A percentile compares a stretch with the other conserved stretches of the same genome.
Evolutionary conservation across 192 early-diverging fungal species (phyloP).

Genomic region (Backusella westeae): DNA sequence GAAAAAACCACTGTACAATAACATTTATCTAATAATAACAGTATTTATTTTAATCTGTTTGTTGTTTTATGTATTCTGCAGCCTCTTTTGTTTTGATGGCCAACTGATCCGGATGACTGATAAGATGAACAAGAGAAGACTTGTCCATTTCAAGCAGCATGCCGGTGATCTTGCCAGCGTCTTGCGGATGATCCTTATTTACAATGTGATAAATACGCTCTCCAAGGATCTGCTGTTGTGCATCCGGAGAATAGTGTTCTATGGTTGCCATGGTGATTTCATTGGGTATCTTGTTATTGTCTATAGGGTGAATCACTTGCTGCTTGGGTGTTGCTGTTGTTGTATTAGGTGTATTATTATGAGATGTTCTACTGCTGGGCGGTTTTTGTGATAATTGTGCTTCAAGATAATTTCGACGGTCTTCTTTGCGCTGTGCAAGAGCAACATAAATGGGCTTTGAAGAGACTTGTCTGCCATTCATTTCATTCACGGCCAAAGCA

Average conservation of each 20-base stretch:
- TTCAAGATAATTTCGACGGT: constrained; percentile 81
- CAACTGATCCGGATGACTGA: constrained; percentile 65
- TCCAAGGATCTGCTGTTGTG: constrained; percentile 11
- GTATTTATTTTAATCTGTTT: background rate
- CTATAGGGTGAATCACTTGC: background rate
- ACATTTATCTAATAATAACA: background rate
- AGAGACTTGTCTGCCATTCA: constrained; percentile 81
- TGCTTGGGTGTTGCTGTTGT: background rate
- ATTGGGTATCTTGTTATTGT: background rate
- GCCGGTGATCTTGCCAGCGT: constrained; percentile 87
- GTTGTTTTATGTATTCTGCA: constrained; percentile 30
- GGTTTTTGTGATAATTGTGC: constrained; percentile 45
- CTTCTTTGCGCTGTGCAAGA: constrained; percentile 87
- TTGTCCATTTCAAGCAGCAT: constrained; percentile 93
- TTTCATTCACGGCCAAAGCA: constrained; percentile 84
- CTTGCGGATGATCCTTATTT: constrained; percentile 35
- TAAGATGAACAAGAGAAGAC: constrained; percentile 68
- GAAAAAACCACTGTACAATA: background rate
- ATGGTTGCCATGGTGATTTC: background rate
- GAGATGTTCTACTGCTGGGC: background rate
- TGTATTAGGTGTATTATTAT: background rate
- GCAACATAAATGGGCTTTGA: constrained; percentile 88
- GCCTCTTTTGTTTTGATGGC: constrained; percentile 75
- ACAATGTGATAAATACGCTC: constrained; percentile 15
- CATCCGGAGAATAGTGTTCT: background rate